phyloP scores from a whole-genome alignment of 2,329 filamentous ascomycete species.

The Aspergillus hiratsukae region DNA sequence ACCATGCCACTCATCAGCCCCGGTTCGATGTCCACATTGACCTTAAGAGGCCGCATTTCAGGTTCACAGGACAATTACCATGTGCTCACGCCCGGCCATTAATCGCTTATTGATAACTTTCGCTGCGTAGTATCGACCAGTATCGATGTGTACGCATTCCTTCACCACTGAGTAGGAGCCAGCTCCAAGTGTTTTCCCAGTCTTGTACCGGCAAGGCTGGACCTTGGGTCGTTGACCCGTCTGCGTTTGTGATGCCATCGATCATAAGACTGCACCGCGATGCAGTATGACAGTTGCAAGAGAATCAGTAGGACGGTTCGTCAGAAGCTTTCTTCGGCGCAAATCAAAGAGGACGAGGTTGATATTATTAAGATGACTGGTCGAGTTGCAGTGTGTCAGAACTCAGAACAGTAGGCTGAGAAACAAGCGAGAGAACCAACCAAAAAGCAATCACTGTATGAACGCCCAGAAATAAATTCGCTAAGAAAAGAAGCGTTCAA shows the following conservation, averaged over 20 bases:
- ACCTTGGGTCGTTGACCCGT: constrained; percentile 56
- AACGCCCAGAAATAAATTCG: background rate
- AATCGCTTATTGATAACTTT: constrained; percentile 99
- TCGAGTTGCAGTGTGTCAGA: background rate
- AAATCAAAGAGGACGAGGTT: background rate
- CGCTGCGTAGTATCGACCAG: constrained; percentile 93
- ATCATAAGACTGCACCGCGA: background rate
- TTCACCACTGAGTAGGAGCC: constrained; percentile 98
- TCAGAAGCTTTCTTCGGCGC: background rate
- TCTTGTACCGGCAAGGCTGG: constrained; percentile 97
- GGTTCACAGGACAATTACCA: constrained; percentile 55
- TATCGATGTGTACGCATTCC: constrained; percentile 98
- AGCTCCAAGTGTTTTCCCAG: constrained; percentile 92
- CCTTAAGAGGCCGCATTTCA: background rate
- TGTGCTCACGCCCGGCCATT: constrained; percentile 96
- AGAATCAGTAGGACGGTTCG: background rate
- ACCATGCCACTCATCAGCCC: constrained; percentile 4
- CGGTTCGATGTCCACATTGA: background rate
- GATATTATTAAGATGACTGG: background rate
- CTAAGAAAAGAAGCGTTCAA: background rate
- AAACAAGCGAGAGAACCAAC: background rate
- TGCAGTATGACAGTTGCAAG: background rate
- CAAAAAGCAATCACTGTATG: background rate
- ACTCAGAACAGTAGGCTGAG: background rate
- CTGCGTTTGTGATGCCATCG: constrained; percentile 30